A percentile compares a stretch with the other conserved stretches of the same genome.
These are phyloP conservation scores for Cystofilobasidium ferigula DNA, from an alignment of 768 basidiomycete genomes.

Conservation along the genomic window DNA sequence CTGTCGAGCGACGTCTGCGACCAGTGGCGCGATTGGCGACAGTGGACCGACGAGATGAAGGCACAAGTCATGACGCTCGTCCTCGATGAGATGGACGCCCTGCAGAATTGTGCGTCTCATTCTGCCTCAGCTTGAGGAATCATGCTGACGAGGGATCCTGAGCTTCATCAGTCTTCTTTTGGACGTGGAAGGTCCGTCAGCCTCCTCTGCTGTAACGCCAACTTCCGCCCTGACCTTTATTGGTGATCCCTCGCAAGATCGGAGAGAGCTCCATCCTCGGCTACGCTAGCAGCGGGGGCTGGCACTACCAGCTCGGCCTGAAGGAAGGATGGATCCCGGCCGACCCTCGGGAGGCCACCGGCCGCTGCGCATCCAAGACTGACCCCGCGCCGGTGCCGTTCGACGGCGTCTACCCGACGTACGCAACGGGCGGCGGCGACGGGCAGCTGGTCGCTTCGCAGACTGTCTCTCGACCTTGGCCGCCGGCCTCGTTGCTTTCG, in stretches of 20 bases:
- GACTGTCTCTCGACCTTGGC: neutral
- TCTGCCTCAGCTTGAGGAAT: neutral
- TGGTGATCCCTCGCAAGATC: neutral
- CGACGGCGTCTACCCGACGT: slow-evolving; percentile 15
- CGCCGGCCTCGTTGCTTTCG: neutral
- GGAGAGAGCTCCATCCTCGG: neutral
- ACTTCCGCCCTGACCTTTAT: too few relatives aligned
- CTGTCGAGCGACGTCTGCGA: neutral
- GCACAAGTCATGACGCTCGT: neutral
- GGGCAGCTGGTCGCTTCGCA: slow-evolving; percentile 1
- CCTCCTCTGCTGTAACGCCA: neutral
- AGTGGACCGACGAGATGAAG: slow-evolving; percentile 12
- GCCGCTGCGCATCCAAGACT: slow-evolving; percentile 53
- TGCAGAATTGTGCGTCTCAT: neutral
- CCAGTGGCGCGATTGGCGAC: slow-evolving; percentile 11
- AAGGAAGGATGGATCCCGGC: slow-evolving; percentile 84
- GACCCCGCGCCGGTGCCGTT: neutral
- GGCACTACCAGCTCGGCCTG: slow-evolving; percentile 54
- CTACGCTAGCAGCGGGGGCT: neutral
- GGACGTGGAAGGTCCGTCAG: slow-evolving; percentile 54
- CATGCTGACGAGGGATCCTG: neutral
- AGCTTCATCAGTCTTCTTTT: slow-evolving; percentile 15
- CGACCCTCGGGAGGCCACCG: slow-evolving; percentile 68
- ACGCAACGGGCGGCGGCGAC: slow-evolving; percentile 4
- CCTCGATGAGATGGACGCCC: neutral